Evolutionary conservation across 1,284 basidiomycete species (phyloP).

Genomic region (Singerocomus rubriflavus): DNA sequence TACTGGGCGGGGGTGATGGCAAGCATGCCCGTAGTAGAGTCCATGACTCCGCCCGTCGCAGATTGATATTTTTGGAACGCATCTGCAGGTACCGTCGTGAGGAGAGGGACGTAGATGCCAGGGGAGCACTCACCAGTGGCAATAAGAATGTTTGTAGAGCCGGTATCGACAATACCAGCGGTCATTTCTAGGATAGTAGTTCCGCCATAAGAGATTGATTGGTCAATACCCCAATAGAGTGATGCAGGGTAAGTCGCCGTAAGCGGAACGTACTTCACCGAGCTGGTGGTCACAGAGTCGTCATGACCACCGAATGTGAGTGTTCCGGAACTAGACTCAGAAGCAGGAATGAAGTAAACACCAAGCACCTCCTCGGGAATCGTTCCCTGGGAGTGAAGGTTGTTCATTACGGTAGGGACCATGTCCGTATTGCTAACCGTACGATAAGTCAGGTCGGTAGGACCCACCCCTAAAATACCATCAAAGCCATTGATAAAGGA

Average conservation of each 20-base stretch:
- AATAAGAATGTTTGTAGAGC: conserved; percentile 48
- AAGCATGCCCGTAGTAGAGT: conserved; percentile 44
- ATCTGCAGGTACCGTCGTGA: conserved; percentile 28
- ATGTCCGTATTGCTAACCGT: conserved; percentile 8
- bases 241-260: conserved; percentile 49
- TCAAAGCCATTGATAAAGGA: conserved; percentile 38
- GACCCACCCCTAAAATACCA: conserved; percentile 58
- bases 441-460: conserved; percentile 45
- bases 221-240: conserved; percentile 54
- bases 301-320: conserved; percentile 52
- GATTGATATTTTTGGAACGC: conserved; percentile 49
- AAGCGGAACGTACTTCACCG: conserved; percentile 48
- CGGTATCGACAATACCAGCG: conserved; percentile 35
- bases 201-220: conserved; percentile 44
- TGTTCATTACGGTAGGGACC: conserved; percentile 45
- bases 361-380: conserved; percentile 46
- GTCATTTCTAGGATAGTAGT: conserved; percentile 37
- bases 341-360: conserved; percentile 47
- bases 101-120: background rate
- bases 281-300: conserved; percentile 38
- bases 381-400: conserved; percentile 39
- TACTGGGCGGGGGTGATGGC: conserved; percentile 36
- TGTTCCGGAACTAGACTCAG: conserved; percentile 37
- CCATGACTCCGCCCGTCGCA: conserved; percentile 50
- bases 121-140: conserved; percentile 31